Percentiles rank a stretch among this genome's conserved stretches.
These are phyloP conservation scores for Fusarium udum DNA, from an alignment of 2,329 filamentous ascomycete species.

Conservation along the genomic window DNA sequence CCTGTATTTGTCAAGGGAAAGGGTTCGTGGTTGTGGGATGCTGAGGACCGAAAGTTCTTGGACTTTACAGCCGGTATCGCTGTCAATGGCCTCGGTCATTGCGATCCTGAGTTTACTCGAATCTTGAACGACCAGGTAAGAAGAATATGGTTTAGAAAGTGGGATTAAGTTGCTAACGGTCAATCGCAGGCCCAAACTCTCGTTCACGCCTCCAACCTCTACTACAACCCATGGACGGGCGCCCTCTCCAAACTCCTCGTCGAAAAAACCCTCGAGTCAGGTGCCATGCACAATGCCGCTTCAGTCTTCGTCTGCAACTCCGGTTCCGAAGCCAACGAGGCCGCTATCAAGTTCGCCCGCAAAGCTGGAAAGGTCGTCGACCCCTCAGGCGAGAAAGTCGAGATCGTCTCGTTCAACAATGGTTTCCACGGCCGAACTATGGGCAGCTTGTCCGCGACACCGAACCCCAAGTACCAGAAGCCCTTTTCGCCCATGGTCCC, in stretches of 20 bases:
- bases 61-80: constrained; percentile 97
- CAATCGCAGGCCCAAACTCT: constrained; percentile 71
- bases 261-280: constrained; percentile 79
- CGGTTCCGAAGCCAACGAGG: constrained; percentile 96
- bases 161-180: not conserved
- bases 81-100: constrained; percentile 92
- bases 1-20: constrained; percentile 90
- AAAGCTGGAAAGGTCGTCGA: constrained; percentile 85
- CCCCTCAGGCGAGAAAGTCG: constrained; percentile 76
- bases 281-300: constrained; percentile 81
- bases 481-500: constrained; percentile 96
- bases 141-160: not conserved
- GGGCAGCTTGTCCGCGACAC: constrained; percentile 93
- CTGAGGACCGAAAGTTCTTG: constrained; percentile 88
- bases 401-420: constrained; percentile 89
- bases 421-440: constrained; percentile 98
- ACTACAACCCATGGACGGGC: constrained; percentile 96
- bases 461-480: constrained; percentile 96
- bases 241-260: constrained; percentile 86
- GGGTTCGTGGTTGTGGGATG: constrained; percentile 89
- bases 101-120: constrained; percentile 79
- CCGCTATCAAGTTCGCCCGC: constrained; percentile 94
- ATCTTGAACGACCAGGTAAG: constrained; percentile 80
- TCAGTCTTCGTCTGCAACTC: constrained; percentile 96
- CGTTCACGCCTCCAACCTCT: constrained; percentile 93